These are phyloP conservation scores for Stagonosporopsis vannaccii DNA, from an alignment of 2,329 filamentous ascomycete genomes.

Conservation along the genomic window DNA sequence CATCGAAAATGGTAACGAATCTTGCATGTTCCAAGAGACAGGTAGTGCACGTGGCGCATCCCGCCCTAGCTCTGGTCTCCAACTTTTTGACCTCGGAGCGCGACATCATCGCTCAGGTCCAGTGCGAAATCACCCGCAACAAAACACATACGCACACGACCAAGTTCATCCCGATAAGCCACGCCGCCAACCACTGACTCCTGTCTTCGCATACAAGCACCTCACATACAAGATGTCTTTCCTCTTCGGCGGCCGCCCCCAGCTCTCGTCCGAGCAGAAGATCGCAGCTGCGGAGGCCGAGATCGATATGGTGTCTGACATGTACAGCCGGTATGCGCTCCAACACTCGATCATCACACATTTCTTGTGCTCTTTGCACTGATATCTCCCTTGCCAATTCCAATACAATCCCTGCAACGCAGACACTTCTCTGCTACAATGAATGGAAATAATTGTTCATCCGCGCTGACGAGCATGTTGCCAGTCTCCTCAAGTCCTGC, in stretches of 20 bases:
- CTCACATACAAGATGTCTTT: constrained; percentile 42
- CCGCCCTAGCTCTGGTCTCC: constrained; percentile 4
- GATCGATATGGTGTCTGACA: constrained; percentile 96
- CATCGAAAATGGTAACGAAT: background rate
- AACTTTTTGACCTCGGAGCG: constrained; percentile 16
- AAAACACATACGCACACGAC: background rate
- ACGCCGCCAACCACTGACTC: background rate
- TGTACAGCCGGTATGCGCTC: constrained; percentile 87
- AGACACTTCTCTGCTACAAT: background rate
- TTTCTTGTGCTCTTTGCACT: background rate
- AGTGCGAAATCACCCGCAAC: constrained; percentile 3
- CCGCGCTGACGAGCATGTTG: background rate
- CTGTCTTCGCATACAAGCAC: background rate
- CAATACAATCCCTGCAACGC: background rate
- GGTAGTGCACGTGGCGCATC: background rate
- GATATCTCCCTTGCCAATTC: background rate
- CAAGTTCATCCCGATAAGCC: background rate
- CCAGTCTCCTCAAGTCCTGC: constrained; percentile 85
- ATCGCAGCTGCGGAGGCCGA: constrained; percentile 95
- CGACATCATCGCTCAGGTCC: constrained; percentile 18
- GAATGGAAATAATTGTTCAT: background rate
- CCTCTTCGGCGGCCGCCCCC: constrained; percentile 69
- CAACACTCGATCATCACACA: no score
- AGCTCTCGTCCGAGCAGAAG: constrained; percentile 95
- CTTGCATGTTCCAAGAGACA: background rate